Percentiles rank a stretch among this genome's conserved stretches.
These are phyloP conservation scores for Stephania yunnanensis DNA, from an alignment of 164 flowering plant species.

Conservation along the genomic window DNA sequence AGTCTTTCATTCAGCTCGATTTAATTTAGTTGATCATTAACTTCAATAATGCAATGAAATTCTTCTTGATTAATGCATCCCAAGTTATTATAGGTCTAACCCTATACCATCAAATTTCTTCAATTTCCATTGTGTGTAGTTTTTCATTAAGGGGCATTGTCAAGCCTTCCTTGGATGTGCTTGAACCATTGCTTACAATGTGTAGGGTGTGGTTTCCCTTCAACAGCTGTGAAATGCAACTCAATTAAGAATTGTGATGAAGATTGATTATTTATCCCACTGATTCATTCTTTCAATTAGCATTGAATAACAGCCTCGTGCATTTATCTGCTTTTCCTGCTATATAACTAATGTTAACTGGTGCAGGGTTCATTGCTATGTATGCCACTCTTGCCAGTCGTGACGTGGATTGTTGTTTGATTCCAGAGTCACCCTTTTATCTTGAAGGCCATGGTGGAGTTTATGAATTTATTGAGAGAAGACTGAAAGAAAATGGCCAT, in stretches of 20 bases:
- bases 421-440: slow-evolving; percentile 70
- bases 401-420: slow-evolving; percentile 70
- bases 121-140: too few relatives aligned
- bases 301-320: neutral
- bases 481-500: slow-evolving; percentile 67
- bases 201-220: neutral
- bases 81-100: too few relatives aligned
- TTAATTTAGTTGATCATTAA: too few relatives aligned
- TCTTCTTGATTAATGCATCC: too few relatives aligned
- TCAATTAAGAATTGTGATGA: neutral
- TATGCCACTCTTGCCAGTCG: slow-evolving; percentile 71
- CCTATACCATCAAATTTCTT: too few relatives aligned
- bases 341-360: slow-evolving; percentile 3
- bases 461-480: slow-evolving; percentile 46
- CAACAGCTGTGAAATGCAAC: too few relatives aligned
- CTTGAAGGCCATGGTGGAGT: slow-evolving; percentile 72
- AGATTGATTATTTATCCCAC: neutral
- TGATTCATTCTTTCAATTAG: neutral
- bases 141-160: too few relatives aligned
- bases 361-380: slow-evolving; percentile 68
- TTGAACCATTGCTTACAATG: neutral
- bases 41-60: too few relatives aligned
- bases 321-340: neutral
- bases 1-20: too few relatives aligned
- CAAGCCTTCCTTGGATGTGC: too few relatives aligned